Evolutionary conservation across 768 basidiomycete species (phyloP).

Genomic region (Punctularia strigosozonata): DNA sequence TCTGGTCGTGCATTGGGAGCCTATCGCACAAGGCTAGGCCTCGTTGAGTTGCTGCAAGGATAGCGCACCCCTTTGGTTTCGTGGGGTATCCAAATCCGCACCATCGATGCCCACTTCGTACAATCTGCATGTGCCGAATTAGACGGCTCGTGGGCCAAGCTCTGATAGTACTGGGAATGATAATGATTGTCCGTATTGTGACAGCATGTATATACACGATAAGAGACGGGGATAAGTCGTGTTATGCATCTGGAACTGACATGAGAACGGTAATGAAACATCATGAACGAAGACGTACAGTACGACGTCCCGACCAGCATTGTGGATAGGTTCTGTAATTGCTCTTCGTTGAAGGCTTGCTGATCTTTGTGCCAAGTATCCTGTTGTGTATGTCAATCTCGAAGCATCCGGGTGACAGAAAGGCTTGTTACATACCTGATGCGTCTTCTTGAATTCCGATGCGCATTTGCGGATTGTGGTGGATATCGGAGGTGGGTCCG

Average conservation of each 20-base stretch:
- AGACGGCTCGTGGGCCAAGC: no score
- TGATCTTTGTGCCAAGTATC: constrained; percentile 93
- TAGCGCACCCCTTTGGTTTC: no score
- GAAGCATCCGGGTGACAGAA: neutral
- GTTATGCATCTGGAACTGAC: constrained; percentile 17
- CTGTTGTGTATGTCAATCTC: constrained; percentile 22
- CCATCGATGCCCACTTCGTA: no score
- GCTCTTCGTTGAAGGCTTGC: constrained; percentile 78
- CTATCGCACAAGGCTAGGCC: no score
- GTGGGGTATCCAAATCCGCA: no score
- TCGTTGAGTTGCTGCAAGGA: no score
- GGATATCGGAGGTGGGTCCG: constrained; percentile 83
- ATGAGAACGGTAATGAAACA: no score
- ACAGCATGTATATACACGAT: no score
- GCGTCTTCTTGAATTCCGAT: constrained; percentile 73
- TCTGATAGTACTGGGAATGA: no score
- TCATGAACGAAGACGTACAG: constrained; percentile 44
- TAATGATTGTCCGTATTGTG: no score
- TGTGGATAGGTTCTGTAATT: constrained; percentile 73
- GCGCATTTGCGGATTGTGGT: constrained; percentile 81
- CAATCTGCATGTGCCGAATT: no score
- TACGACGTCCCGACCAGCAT: constrained; percentile 89
- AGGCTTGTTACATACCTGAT: constrained; percentile 16
- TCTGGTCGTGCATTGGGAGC: no score
- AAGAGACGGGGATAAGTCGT: neutral